A percentile compares a stretch with the other conserved stretches of the same genome.
phyloP scores from a whole-genome alignment of 306 rosid genomes.

The Gastrolobium villosum region DNA sequence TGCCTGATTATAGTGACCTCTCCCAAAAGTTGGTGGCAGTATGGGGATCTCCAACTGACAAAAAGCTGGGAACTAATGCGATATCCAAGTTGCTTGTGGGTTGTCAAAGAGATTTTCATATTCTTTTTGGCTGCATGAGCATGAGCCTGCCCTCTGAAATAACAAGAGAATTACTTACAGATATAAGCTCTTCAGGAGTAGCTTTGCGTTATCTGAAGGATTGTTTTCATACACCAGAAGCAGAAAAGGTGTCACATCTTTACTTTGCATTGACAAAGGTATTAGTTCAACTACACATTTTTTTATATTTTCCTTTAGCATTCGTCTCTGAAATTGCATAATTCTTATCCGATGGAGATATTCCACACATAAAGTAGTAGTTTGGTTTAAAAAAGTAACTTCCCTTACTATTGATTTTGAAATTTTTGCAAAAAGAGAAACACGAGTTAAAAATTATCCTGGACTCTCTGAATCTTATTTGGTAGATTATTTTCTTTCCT shows the following conservation, averaged over 20 bases:
- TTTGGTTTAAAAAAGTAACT: slow-evolving; percentile 3
- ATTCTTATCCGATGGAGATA: slow-evolving; percentile 20
- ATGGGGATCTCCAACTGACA: slow-evolving; percentile 67
- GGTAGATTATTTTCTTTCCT: slow-evolving; percentile 3
- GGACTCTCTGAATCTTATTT: background rate
- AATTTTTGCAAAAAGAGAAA: background rate
- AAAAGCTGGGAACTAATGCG: slow-evolving; percentile 60
- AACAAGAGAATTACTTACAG: slow-evolving; percentile 54
- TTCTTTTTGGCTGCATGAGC: slow-evolving; percentile 78
- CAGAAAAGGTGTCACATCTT: slow-evolving; percentile 73
- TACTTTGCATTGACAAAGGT: slow-evolving; percentile 80
- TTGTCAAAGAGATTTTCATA: slow-evolving; percentile 75
- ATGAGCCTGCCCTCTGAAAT: slow-evolving; percentile 53
- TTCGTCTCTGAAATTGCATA: slow-evolving; percentile 14
- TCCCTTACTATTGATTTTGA: background rate
- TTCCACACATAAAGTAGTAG: slow-evolving; percentile 6
- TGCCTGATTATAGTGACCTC: slow-evolving; percentile 61
- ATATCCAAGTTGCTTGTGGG: slow-evolving; percentile 70
- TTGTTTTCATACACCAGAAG: slow-evolving; percentile 58
- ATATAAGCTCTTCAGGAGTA: slow-evolving; percentile 57
- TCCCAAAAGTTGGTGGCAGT: slow-evolving; percentile 75
- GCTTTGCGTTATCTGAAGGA: slow-evolving; percentile 50
- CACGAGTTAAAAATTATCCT: background rate
- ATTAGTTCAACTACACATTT: slow-evolving; percentile 42
- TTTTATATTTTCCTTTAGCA: slow-evolving; percentile 21